Evolutionary conservation across 495 filamentous ascomycete genomes (phyloP).

Genomic region (Rhizodiscina lignyota): DNA sequence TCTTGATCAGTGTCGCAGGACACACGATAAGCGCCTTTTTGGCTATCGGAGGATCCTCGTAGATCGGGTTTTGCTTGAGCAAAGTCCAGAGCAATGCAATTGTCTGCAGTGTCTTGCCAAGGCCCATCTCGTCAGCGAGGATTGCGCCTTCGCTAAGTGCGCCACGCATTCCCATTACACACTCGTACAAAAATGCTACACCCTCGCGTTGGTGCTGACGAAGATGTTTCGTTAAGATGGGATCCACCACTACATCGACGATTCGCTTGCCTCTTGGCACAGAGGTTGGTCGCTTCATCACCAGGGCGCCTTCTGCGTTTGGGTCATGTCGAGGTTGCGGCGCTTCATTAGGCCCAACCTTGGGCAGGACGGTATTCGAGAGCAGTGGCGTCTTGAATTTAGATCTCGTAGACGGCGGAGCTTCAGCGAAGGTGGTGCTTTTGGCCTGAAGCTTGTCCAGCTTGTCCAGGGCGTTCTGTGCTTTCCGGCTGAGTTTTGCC

Average conservation of each 20-base stretch:
- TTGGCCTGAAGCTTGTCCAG: neutral
- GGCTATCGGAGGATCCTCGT: conserved; percentile 42
- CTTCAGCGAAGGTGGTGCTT: neutral
- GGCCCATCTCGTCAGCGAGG: conserved; percentile 69
- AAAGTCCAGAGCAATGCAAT: conserved; percentile 69
- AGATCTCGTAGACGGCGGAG: conserved; percentile 5
- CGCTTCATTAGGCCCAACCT: conserved; percentile 18
- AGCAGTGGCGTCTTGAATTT: conserved; percentile 47
- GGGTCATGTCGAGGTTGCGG: conserved; percentile 55
- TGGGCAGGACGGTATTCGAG: conserved; percentile 32
- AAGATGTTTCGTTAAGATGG: conserved; percentile 45
- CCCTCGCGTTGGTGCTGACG: conserved; percentile 65
- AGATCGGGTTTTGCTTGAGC: conserved; percentile 63
- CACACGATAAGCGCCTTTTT: conserved; percentile 73
- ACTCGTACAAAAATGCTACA: conserved; percentile 66
- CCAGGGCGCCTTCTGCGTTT: conserved; percentile 38
- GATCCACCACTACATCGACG: conserved; percentile 72
- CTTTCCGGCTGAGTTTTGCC: conserved; percentile 1
- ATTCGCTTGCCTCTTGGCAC: conserved; percentile 47
- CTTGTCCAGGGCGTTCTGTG: neutral
- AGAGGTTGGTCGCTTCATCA: conserved; percentile 47
- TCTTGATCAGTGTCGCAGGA: conserved; percentile 62
- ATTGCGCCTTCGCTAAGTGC: conserved; percentile 63
- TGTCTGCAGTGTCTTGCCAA: conserved; percentile 68
- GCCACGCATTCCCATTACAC: conserved; percentile 62